Evolutionary conservation across 768 basidiomycete species (phyloP), one percentile per base, ranked within the genome.

Genomic region (Mycena leptocephala): DNA sequence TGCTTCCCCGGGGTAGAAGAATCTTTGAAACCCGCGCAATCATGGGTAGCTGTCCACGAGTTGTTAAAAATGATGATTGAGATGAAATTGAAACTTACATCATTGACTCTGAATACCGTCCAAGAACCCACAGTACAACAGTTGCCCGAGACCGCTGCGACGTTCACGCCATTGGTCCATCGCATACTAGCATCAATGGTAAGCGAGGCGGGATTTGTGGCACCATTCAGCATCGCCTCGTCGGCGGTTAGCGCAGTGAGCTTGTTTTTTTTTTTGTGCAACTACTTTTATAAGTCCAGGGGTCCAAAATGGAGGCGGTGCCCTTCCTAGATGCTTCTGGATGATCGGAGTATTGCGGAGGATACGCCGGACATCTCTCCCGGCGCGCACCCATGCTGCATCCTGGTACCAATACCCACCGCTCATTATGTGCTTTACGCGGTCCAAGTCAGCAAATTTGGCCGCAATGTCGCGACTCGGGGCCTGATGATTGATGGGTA

Each of bases 401-500:
- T 78, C 75, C 33, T 75, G 64, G n/a, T 46, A 53, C 80, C 81
- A 84, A 80, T 81, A 86, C 0, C 89, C 84, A 37, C 87, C 80
- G 53, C 78, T 74, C 48, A 86, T 48, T 70, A 81, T 9, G 46
- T 85, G 82, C 81, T 85, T 84, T 1, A 88, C 72, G 0, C 70
- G 35, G 18, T 88, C 82, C 32, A 83, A 79, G 1, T 78, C 65
- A 0, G 84, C 79, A 14, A 89, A 80, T 10, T 85, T 75, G 3
- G 77, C 64, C 0, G 88, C 87, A 55, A 89, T 86, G 67, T 87
- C 85, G 2, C 86, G 85, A 48, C 89, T 88, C 20, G 89, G 88
- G 0, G 88, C 85, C 14, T 83, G 84, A 37, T 87, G 88, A 61
- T 90, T 90, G 14, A 83, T 85, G 48, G 83, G 79, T 26, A 89